Evolutionary conservation across 768 basidiomycete species (phyloP), one percentile per base, ranked within the genome.

Genomic region (Pleurotus citrinopileatus): DNA sequence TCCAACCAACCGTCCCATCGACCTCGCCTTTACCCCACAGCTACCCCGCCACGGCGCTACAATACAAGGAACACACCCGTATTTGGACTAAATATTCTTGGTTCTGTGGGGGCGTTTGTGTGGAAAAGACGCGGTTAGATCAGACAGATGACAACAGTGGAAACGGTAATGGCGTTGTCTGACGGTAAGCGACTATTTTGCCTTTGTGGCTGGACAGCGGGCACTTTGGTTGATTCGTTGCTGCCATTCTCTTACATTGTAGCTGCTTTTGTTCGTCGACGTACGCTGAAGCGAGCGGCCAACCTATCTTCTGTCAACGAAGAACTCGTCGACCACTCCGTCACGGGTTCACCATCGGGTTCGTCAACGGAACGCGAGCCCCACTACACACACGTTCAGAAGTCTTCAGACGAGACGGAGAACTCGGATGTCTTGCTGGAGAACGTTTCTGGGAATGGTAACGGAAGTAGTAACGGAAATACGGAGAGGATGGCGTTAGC

Each of bases 401-500:
- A 40, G 5, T 7, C 27, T 15, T 22, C 47, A 34, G 19, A n/a
- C 10, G 32, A 22, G 19, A 22, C 17, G 4, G 44, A 43, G 20
- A 53, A 74, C 4, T 52, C 60, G 26, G 75, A 76, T 53, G 66
- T 69, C 42, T 61, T 57, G 1, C 44, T 58, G 17, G 45, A 32
- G 10, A 12, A 22, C 10, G 25, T 26, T 9, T 12, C 25, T 44
- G 26, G 25, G 26, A 8, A 17, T 22, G 13, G 9, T 23, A 10
- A 44, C 8, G 15, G 68, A 67, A 25, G 65, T 73, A 2, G 62
- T 67, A 34, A 55, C 60, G 53, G 59, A 40, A n/a, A n/a, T n/a
- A 17, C 46, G 12, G 46, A 15, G 13, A 48, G 46, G 28, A 3
- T n/a, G 28, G n/a, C 32, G 32, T 37, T 51, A n/a, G 48, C 48